Evolutionary conservation across 352 stramenopile species (phyloP).

Genomic region (Pythium plurisporium): DNA sequence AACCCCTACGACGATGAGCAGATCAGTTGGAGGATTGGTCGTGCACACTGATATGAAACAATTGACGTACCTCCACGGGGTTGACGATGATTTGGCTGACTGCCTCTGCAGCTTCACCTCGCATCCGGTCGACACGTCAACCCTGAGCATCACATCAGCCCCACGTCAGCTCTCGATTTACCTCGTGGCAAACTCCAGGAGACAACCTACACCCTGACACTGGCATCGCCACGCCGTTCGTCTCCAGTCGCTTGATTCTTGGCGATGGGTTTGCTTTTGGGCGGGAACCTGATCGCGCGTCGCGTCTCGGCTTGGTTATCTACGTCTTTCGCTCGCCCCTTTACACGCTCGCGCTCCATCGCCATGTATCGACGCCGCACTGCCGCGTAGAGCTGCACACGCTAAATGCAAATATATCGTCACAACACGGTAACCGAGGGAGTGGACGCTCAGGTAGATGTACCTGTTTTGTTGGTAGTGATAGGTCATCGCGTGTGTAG

Average conservation of each 20-base stretch:
- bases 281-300: neutral
- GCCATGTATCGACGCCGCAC: slow-evolving; percentile 64
- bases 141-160: slow-evolving; percentile 9
- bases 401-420: slow-evolving; percentile 12
- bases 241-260: neutral
- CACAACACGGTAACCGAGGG: neutral
- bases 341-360: slow-evolving; percentile 31
- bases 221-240: neutral
- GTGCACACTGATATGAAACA: no score
- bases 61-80: slow-evolving; percentile 53
- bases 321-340: neutral
- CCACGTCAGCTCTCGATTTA: neutral
- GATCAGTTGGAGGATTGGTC: no score
- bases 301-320: neutral
- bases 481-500: neutral
- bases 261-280: neutral
- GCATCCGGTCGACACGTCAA: slow-evolving; percentile 7
- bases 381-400: slow-evolving; percentile 38
- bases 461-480: neutral
- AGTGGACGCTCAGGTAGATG: neutral
- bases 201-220: neutral
- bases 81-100: slow-evolving; percentile 34
- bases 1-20: no score
- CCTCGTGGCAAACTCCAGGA: no score
- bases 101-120: slow-evolving; percentile 11